These are phyloP conservation scores for Yamadazyma trypodendri DNA, from an alignment of 1,139 yeast species.

Conservation along the genomic window DNA sequence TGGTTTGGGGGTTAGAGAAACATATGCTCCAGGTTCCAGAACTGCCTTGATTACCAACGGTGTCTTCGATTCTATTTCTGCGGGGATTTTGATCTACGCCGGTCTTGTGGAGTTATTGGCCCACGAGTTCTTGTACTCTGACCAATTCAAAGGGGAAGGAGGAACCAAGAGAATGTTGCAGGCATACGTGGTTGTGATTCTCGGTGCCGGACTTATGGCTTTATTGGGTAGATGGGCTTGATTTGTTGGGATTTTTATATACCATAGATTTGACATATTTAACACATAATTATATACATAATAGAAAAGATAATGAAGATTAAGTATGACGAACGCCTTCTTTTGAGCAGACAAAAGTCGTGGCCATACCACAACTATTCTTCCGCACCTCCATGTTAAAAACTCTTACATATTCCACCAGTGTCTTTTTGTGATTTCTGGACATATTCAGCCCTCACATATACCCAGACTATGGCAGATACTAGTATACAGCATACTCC, in stretches of 20 bases:
- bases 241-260: slow-evolving; percentile 8
- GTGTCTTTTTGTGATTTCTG: not conserved
- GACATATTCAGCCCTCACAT: not conserved
- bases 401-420: not conserved
- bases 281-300: too few species aligned
- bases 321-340: too few species aligned
- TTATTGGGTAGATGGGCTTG: slow-evolving; percentile 88
- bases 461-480: slow-evolving; percentile 4
- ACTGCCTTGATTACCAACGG: slow-evolving; percentile 73
- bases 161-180: slow-evolving; percentile 41
- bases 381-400: too few species aligned
- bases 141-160: slow-evolving; percentile 53
- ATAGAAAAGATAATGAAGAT: too few species aligned
- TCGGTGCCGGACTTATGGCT: slow-evolving; percentile 85
- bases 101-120: slow-evolving; percentile 88
- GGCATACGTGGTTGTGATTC: slow-evolving; percentile 48
- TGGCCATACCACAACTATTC: not conserved
- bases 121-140: slow-evolving; percentile 76
- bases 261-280: not conserved
- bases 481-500: slow-evolving; percentile 16
- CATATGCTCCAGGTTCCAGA: slow-evolving; percentile 62
- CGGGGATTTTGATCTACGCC: slow-evolving; percentile 83
- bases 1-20: slow-evolving; percentile 76
- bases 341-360: too few species aligned
- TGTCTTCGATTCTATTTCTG: slow-evolving; percentile 75